Evolutionary conservation across 164 flowering plant genomes (phyloP), one percentile per base, ranked within the genome.

Genomic region (grape (Vitis vinifera)): DNA sequence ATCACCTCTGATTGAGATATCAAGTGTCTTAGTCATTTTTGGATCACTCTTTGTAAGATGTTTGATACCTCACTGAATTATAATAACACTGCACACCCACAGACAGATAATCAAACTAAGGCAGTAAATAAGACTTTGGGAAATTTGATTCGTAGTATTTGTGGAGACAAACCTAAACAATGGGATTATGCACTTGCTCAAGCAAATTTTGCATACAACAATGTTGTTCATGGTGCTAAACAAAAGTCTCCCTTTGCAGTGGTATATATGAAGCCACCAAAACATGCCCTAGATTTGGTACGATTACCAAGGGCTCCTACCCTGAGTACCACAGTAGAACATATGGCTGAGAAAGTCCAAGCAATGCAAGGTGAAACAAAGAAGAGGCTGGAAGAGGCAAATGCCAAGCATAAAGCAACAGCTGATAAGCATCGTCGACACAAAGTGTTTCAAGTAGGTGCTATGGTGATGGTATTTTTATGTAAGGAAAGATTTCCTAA

Each of bases 31-130:
- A 61, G 71, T n/a, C 62, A 60, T 17, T 73, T 67, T 52, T 67
- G 66, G 75, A 8, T 6, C 2, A 66, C 62, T 2, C 31, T 67
- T 4, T 72, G 69, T 70, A 11, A 3, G 1, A 1, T 13, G 23
- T 59, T 58, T 59, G 65, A 27, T 29, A 31, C 59, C 3, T n/a
- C 31, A 2, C 15, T 72, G 37, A 66, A 66, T 9, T 48, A 4
- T 14, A 51, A 13, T 9, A 72, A 14, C 53, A 27, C 66, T 0
- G 12, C 10, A 0, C 66, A 72, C 31, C 71, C 75, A 1, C 70
- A 60, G 16, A 66, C 59, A 1, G 66, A 60, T 11, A 65, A 63
- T 9, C 65, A 65, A 23, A 71, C 75, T 23, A 64, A 66, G 57
- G 51, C 65, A 1, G 19, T n/a, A 3, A 65, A 65, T 10, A 1